Evolutionary conservation across 805 yeast species (phyloP).

Genomic region (Ogataea methylovora): DNA sequence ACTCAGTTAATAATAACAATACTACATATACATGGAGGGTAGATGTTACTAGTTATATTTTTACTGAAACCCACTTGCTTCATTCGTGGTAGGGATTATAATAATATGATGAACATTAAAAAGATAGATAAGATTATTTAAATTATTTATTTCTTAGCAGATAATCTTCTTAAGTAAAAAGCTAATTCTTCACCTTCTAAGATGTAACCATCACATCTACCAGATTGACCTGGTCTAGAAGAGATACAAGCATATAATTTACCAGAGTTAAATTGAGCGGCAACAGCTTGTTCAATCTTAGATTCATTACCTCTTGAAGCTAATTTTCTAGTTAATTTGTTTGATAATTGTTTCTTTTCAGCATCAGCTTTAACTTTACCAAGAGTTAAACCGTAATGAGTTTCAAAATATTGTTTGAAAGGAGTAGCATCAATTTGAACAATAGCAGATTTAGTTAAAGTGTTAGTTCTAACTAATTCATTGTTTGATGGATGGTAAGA

Average conservation of each 20-base stretch:
- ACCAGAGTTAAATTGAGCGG: conserved; percentile 97
- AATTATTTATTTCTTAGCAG: conserved; percentile 87
- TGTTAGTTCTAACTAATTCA: conserved; percentile 99
- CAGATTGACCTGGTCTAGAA: conserved; percentile 99
- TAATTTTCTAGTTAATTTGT: conserved; percentile 82
- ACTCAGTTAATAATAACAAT: conserved; percentile 1
- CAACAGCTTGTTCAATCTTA: conserved; percentile 84
- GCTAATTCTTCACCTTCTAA: conserved; percentile 99
- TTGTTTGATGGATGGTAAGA: conserved; percentile 99
- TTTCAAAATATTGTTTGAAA: conserved; percentile 98
- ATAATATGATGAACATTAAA: conserved; percentile 13
- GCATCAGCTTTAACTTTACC: conserved; percentile 67
- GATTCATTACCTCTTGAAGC: conserved; percentile 86
- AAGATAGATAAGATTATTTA: conserved; percentile 7
- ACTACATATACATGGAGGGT: no score
- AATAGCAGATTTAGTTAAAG: conserved; percentile 97
- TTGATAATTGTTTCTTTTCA: conserved; percentile 61
- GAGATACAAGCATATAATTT: conserved; percentile 97
- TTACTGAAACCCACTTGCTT: no score
- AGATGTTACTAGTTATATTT: no score
- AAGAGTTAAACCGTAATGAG: conserved; percentile 90
- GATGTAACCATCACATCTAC: conserved; percentile 99
- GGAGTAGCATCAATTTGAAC: conserved; percentile 99
- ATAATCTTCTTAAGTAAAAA: conserved; percentile 99
- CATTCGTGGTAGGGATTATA: no score